Evolutionary conservation across 2,329 filamentous ascomycete genomes (phyloP), one percentile per base, ranked within the genome.

Genomic region (Colletotrichum sp.): DNA sequence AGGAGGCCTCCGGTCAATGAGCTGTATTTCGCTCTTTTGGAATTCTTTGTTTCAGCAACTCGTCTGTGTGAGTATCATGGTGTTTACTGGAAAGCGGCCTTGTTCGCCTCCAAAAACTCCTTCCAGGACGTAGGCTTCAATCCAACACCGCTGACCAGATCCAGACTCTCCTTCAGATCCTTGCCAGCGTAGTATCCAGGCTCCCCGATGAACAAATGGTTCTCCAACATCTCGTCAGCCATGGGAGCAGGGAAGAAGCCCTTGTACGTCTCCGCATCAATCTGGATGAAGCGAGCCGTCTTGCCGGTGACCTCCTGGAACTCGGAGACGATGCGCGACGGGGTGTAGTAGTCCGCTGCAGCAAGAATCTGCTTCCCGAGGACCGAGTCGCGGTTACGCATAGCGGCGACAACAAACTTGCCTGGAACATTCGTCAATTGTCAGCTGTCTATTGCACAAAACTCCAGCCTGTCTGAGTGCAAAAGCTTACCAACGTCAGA

Each of bases 401-500:
- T 52, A 2, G 66, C 72, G 5, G 78, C 78, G 5, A 68, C 72
- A 1, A 78, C 72, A 12, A 68, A 79, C 58, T 77, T 77, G 61
- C 77, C 72, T 77, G n/a, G 5, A 9, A 18, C n/a, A 15, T 16
- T 21, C 8, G 5, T 38, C 12, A 34, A 13, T 15, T 7, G 32
- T 34, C 1, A 34, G 32, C 32, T 34, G 13, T 34, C 32, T 34
- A 4, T 34, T 34, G 32, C 32, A 34, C 13, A 34, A 15, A 1
- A 34, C 4, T 34, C 32, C 1, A 34, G 32, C 6, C 32, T 34
- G 32, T 34, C 32, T 36, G 34, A 7, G 34, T 36, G 4, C 34
- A 36, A 55, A 28, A 34, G 85, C 24, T 76, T 76, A 32, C 84
- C 84, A 8, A 81, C 83, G 67, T 86, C 85, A 15, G 77, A 76